phyloP scores from a whole-genome alignment of 2,329 filamentous ascomycete species.

The Chalara sp. region DNA sequence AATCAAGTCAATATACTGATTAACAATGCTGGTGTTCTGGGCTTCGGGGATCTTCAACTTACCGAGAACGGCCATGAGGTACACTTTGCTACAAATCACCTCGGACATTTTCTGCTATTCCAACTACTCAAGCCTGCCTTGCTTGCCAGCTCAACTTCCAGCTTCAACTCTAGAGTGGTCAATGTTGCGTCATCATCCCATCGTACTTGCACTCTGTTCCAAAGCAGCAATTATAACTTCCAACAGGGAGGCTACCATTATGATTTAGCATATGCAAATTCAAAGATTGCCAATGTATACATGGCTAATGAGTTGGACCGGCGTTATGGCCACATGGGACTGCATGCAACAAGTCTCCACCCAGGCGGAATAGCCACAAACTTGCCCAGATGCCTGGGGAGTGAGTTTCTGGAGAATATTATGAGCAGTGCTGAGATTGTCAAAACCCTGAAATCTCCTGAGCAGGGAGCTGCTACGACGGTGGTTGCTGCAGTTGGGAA shows the following conservation, averaged over 20 bases:
- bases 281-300: slow-evolving; percentile 39
- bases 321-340: slow-evolving; percentile 30
- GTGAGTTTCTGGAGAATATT: no score
- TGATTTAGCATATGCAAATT: slow-evolving; percentile 33
- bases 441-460: slow-evolving; percentile 22
- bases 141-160: slow-evolving; percentile 30
- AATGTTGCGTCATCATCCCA: neutral
- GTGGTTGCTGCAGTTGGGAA: slow-evolving; percentile 34
- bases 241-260: slow-evolving; percentile 28
- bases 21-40: slow-evolving; percentile 14
- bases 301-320: slow-evolving; percentile 40
- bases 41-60: slow-evolving; percentile 20
- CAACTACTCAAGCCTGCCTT: slow-evolving; percentile 38
- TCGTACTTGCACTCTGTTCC: neutral
- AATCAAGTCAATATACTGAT: slow-evolving; percentile 25
- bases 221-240: neutral
- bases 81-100: slow-evolving; percentile 45
- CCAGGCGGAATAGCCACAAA: slow-evolving; percentile 30
- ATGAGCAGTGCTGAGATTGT: neutral
- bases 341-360: slow-evolving; percentile 35
- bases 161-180: slow-evolving; percentile 17
- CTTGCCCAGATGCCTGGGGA: slow-evolving; percentile 26
- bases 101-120: slow-evolving; percentile 46
- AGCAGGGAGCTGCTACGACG: slow-evolving; percentile 36
- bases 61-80: slow-evolving; percentile 40